Conservation (phyloP, 2,329 filamentous ascomycete genomes). For the Fusarium sulawesiense region DNA sequence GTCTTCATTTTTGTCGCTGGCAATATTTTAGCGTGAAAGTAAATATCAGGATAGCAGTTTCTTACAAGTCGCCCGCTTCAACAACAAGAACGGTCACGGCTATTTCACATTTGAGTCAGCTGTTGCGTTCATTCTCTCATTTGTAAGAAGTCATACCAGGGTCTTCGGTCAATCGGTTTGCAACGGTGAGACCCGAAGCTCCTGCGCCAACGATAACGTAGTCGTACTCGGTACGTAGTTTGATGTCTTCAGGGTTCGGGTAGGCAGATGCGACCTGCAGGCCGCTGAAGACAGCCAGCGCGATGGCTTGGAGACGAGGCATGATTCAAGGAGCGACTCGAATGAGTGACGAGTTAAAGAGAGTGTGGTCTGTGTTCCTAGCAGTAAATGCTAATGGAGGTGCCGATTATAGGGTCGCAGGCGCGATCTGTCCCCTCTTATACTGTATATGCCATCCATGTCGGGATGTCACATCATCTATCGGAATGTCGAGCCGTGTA, state of each 20-base stretch:
- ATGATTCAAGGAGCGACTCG: neutral
- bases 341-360: neutral
- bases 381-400: neutral
- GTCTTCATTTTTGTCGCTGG: conserved; percentile 35
- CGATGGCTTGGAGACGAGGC: neutral
- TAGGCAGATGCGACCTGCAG: conserved; percentile 8
- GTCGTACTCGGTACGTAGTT: conserved; percentile 29
- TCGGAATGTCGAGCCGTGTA: neutral
- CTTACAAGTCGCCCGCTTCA: conserved; percentile 42
- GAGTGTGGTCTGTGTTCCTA: neutral
- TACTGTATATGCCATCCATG: conserved; percentile 12
- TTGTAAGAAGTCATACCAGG: conserved; percentile 8
- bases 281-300: conserved; percentile 6
- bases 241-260: neutral
- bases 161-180: conserved; percentile 37
- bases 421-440: neutral
- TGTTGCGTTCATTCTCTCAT: neutral
- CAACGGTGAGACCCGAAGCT: conserved; percentile 38
- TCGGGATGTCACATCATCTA: neutral
- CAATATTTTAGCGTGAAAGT: neutral
- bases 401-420: neutral
- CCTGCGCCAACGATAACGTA: conserved; percentile 39
- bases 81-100: conserved; percentile 36
- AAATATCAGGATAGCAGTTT: rapidly evolving
- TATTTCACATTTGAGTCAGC: neutral